Base-by-base conservation (phyloP, 495 filamentous ascomycete genomes). In the Lasiosphaeria miniovina region DNA sequence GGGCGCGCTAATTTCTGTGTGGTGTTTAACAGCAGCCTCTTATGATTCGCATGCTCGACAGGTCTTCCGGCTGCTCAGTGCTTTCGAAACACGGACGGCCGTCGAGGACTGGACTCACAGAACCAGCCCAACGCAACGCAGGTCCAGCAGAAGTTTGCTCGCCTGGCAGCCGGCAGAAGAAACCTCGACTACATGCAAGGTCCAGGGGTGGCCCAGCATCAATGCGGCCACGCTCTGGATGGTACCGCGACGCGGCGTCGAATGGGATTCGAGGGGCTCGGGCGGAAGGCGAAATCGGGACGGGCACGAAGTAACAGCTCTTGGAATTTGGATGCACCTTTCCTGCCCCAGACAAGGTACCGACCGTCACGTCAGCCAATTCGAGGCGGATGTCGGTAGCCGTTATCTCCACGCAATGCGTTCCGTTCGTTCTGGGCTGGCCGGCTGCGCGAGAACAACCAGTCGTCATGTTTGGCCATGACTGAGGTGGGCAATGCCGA, bases 161-260 rank as follows among this genome's bases (percentile, higher is more conserved):
- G 2, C 24, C 24, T 24, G 24, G 24, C 32, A 9, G 24, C 50
- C 24, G 4, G 50, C 9, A n/a, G 50, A n/a, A 17, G 31, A 9
- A 31, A 11, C 24, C 24, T 24, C 24, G 24, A 24, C 24, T 24
- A 24, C 24, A 24, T 24, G 24, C 24, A 24, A 24, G 24, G 24
- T 24, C 24, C 24, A 2, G 24, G 24, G 43, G 43, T 46, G 12
- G 12, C 12, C 31, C n/a, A 15, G 17, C 36, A 55, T 55, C 36
- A 55, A 55, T 55, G 52, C 52, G 36, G 36, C 7, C 52, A 55
- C 33, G 36, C 6, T 36, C 52, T n/a, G 34, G 24, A 4, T 46
- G 12, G 8, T 41, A 41, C 38, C 43, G 43, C 43, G 43, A 46
- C 43, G 43, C 43, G 43, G 43, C 12, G 43, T 46, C 43, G 43